These are phyloP conservation scores for Fagopyrum esculentum DNA, from an alignment of 148 eudicot genomes.

Conservation along the genomic window DNA sequence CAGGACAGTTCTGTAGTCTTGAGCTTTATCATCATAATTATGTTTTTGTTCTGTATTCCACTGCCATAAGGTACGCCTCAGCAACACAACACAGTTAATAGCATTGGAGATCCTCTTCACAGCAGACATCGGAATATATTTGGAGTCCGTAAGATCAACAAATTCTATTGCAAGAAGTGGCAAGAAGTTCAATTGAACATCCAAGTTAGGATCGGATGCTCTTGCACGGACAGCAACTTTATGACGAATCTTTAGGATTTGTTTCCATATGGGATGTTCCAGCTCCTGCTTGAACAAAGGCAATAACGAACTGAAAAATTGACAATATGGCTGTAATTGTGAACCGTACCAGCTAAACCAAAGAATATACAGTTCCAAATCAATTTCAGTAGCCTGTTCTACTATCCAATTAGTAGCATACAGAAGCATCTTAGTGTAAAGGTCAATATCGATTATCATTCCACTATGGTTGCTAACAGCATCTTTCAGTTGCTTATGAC, in stretches of 20 bases:
- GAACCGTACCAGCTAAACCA: slow-evolving; percentile 77
- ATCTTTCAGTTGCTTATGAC: slow-evolving; percentile 29
- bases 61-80: slow-evolving; percentile 63
- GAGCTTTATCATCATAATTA: slow-evolving; percentile 21
- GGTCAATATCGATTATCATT: slow-evolving; percentile 24
- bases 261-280: slow-evolving; percentile 67
- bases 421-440: slow-evolving; percentile 35
- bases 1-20: slow-evolving; percentile 34
- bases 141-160: slow-evolving; percentile 30
- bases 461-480: slow-evolving; percentile 17
- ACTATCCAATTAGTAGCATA: slow-evolving; percentile 85
- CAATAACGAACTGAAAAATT: slow-evolving; percentile 44
- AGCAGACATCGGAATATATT: slow-evolving; percentile 22
- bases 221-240: slow-evolving; percentile 23
- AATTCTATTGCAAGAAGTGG: slow-evolving; percentile 67
- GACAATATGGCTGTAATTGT: slow-evolving; percentile 40
- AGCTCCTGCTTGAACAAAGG: slow-evolving; percentile 45
- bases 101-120: slow-evolving; percentile 38
- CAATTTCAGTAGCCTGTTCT: slow-evolving; percentile 68
- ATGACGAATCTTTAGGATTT: slow-evolving; percentile 30
- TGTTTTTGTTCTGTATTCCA: slow-evolving; percentile 48
- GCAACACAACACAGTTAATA: slow-evolving; percentile 37
- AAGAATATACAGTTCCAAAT: slow-evolving; percentile 43
- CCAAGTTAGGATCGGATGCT: slow-evolving; percentile 25
- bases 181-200: slow-evolving; percentile 26